Evolutionary conservation across 176 grass and related monocot genomes (phyloP), one percentile per base, ranked within the genome.

Genomic region (Bromus sterilis): DNA sequence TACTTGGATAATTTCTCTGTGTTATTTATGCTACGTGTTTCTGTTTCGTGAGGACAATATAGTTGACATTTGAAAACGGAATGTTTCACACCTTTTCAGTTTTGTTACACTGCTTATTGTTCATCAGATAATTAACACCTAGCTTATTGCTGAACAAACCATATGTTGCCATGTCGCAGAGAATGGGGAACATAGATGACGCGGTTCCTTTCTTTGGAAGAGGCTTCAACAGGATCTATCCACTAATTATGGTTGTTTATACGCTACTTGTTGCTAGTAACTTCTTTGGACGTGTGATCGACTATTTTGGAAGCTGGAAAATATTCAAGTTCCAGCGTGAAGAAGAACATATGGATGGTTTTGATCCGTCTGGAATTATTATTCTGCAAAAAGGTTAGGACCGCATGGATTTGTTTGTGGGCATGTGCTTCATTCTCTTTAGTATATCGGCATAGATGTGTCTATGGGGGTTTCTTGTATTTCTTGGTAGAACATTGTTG

Each of bases 201-300:
- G 96, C 96, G 2, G 96, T 99, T 63, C 96, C 96, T 88, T 99
- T 99, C 89, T 99, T 99, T 83, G 96, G 96, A 62, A 99, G 90
- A 86, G 93, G 96, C 36, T 99, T 99, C 82, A 99, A 99, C 87
- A 99, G 89, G 87, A 99, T 99, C 24, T 99, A 99, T 72, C 96
- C 96, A 55, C 82, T 99, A 62, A 93, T 99, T 85, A 99, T 99
- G 96, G 96, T 99, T 85, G 82, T 99, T 33, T 99, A 99, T 86
- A 99, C 96, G 0, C 77, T 99, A 46, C 76, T 99, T 61, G 96
- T 99, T 88, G 96, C 96, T 57, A 88, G 86, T 56, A 95, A 99
- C 87, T 99, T 99, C 91, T 99, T 99, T 89, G 91, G 89, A 29
- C 85, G 93, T 76, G 80, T 99, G 73, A 89, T 91, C 80, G 91